Conservation (phyloP, 169 alveolate genomes). For the Theileria luwenshuni region DNA sequence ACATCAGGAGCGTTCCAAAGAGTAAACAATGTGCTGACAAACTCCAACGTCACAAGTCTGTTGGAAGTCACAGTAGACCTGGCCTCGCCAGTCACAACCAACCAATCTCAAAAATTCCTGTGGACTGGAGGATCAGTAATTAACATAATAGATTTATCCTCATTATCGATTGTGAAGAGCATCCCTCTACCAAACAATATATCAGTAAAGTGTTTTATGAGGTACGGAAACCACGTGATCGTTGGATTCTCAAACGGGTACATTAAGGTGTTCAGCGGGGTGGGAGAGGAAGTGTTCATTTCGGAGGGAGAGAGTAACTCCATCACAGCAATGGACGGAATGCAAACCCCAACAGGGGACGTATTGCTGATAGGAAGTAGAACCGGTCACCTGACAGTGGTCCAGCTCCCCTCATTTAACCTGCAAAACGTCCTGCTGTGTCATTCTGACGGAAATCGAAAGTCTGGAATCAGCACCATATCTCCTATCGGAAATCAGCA, state of each 20-base stretch:
- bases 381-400: constrained; percentile 37
- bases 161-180: constrained; percentile 39
- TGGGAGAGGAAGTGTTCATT: constrained; percentile 44
- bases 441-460: constrained; percentile 34
- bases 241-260: constrained; percentile 55
- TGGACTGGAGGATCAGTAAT: constrained; percentile 67
- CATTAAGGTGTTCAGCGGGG: constrained; percentile 22
- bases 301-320: constrained; percentile 24
- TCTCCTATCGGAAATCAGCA: constrained; percentile 57
- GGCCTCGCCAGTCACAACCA: constrained; percentile 1
- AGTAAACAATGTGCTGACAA: constrained; percentile 50
- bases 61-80: constrained; percentile 52
- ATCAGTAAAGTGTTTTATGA: constrained; percentile 35
- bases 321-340: constrained; percentile 64
- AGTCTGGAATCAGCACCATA: constrained; percentile 47
- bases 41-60: constrained; percentile 38
- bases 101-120: constrained; percentile 28
- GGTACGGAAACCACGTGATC: constrained; percentile 62
- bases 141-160: constrained; percentile 53
- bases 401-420: constrained; percentile 56
- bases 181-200: constrained; percentile 46
- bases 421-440: constrained; percentile 44
- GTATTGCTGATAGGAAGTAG: constrained; percentile 52
- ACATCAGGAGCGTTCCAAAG: constrained; percentile 39
- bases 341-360: constrained; percentile 61